Evolutionary conservation across 495 filamentous ascomycete genomes (phyloP).

Genomic region (Astrocystis sublimbata): DNA sequence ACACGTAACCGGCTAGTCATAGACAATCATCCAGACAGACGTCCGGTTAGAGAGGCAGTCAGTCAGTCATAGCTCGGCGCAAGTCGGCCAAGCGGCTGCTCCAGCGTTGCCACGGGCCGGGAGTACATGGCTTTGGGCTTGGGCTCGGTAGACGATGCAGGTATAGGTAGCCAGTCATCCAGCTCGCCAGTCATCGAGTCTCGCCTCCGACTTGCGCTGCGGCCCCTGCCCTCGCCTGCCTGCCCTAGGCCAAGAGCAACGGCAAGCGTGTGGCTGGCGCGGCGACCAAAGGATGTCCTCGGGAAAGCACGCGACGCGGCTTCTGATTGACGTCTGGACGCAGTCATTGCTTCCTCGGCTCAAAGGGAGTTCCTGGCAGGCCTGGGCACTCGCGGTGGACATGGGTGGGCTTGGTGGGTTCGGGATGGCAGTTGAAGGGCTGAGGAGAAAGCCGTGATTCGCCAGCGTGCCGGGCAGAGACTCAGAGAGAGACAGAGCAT

Average conservation of each 20-base stretch:
- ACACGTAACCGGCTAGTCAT: constrained; percentile 8
- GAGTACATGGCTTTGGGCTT: constrained; percentile 8
- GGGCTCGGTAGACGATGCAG: neutral
- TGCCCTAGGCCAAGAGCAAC: neutral
- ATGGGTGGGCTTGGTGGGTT: neutral
- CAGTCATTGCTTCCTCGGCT: constrained; percentile 16
- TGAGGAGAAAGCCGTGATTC: constrained; percentile 19
- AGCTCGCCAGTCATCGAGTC: neutral
- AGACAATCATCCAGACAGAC: neutral
- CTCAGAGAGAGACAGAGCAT: constrained; percentile 14
- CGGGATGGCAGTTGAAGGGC: neutral
- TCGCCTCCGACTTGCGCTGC: neutral
- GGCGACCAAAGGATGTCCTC: neutral
- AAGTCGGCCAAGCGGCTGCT: constrained; percentile 14
- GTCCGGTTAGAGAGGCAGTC: constrained; percentile 4
- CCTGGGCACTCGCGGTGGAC: constrained; percentile 2
- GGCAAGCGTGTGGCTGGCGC: neutral
- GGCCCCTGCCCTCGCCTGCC: neutral
- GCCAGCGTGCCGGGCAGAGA: constrained; percentile 12
- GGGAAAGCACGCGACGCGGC: constrained; percentile 13
- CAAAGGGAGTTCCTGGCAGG: constrained; percentile 19
- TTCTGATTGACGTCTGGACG: constrained; percentile 18
- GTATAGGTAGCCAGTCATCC: neutral
- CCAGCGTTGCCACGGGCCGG: constrained; percentile 1
- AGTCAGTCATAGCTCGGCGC: constrained; percentile 17